Percentiles rank a stretch among this genome's conserved stretches.
These are phyloP conservation scores for Boletus sp. DNA, from an alignment of 768 basidiomycete species.

Conservation along the genomic window DNA sequence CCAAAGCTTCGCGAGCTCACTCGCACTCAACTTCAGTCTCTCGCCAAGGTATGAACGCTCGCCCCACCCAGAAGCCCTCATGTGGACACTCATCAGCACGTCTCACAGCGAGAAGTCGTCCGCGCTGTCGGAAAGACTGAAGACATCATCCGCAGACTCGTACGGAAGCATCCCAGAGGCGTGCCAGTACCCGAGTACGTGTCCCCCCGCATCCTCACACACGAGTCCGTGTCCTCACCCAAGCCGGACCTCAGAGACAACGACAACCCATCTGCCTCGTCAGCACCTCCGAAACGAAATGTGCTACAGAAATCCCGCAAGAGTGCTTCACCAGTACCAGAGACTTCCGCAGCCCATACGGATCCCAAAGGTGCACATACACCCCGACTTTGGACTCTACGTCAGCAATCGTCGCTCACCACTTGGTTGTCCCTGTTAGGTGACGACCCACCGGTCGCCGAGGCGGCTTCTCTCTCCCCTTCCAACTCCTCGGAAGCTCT, in stretches of 20 bases:
- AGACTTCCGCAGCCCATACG: not conserved
- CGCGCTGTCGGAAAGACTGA: conserved; percentile 28
- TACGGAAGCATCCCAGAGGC: conserved; percentile 26
- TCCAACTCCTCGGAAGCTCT: conserved; percentile 8
- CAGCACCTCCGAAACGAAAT: not conserved
- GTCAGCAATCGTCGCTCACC: not conserved
- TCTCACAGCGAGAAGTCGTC: conserved; percentile 22
- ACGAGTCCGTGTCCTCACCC: not conserved
- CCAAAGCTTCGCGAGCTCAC: conserved; percentile 18
- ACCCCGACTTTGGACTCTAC: not conserved
- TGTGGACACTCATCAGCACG: not conserved
- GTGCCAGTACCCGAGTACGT: conserved; percentile 19
- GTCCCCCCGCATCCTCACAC: not conserved
- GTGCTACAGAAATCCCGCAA: not conserved
- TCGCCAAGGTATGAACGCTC: conserved; percentile 20
- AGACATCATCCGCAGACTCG: conserved; percentile 25
- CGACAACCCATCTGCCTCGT: conserved; percentile 3
- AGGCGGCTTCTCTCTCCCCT: not conserved
- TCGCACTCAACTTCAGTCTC: conserved; percentile 22
- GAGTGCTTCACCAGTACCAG: not conserved
- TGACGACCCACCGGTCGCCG: conserved; percentile 1
- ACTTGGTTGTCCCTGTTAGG: not conserved
- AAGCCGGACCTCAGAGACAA: not conserved
- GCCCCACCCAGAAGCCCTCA: not conserved
- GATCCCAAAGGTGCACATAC: conserved; percentile 6